Conservation (phyloP, 768 basidiomycete species). For the Leccinum uliginosum region DNA sequence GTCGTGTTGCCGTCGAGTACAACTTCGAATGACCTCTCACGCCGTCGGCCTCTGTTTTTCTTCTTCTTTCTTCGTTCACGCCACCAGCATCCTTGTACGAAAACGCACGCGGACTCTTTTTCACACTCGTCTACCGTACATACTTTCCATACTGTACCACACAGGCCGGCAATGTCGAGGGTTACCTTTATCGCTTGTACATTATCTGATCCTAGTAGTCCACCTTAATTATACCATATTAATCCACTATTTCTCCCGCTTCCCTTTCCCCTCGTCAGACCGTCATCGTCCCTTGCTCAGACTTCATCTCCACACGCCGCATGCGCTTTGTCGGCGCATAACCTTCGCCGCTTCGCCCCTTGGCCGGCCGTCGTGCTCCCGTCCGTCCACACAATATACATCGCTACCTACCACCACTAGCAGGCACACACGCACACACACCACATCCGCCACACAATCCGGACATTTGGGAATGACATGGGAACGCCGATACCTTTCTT, state of each 20-base stretch:
- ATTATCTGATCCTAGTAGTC: constrained; percentile 26
- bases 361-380: neutral
- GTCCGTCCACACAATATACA: neutral
- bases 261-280: neutral
- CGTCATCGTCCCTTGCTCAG: neutral
- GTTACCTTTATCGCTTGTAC: constrained; percentile 24
- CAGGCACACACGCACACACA: neutral
- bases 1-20: constrained; percentile 70
- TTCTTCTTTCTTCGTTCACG: constrained; percentile 8
- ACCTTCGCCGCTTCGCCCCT: neutral
- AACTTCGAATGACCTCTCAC: constrained; percentile 48
- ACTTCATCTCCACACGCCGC: neutral
- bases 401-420: neutral
- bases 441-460: neutral
- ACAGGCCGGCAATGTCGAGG: constrained; percentile 11
- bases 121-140: constrained; percentile 24
- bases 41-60: neutral
- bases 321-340: neutral
- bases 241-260: constrained; percentile 17
- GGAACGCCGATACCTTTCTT: constrained; percentile 1
- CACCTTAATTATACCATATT: constrained; percentile 34
- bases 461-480: constrained; percentile 1
- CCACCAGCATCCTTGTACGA: constrained; percentile 28
- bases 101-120: constrained; percentile 25
- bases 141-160: constrained; percentile 20